Conservation (phyloP, 2,329 filamentous ascomycete species). For the Trichoderma endophyticum region DNA sequence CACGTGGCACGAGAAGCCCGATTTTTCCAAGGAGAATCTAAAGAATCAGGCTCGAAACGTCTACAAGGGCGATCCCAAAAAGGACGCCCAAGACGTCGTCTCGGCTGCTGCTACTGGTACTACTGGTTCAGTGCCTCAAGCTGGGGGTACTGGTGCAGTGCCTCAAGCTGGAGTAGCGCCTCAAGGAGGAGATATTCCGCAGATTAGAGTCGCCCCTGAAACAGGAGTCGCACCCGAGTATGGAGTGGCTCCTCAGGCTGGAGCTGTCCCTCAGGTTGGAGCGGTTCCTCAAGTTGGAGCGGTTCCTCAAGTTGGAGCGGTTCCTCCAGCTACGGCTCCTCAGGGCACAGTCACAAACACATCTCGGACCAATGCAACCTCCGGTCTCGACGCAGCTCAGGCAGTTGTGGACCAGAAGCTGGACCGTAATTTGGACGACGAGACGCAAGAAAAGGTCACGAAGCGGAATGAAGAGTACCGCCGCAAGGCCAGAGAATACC, state of each 20-base stretch:
- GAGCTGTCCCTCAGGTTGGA: constrained; percentile 22
- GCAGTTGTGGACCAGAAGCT: constrained; percentile 55
- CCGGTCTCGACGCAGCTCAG: constrained; percentile 32
- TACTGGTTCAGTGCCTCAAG: constrained; percentile 24
- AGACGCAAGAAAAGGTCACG: constrained; percentile 52
- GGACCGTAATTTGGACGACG: constrained; percentile 62
- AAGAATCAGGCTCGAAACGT: constrained; percentile 65
- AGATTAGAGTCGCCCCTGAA: background rate
- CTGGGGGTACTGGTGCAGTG: constrained; percentile 40
- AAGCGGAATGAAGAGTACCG: constrained; percentile 44
- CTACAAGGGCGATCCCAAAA: constrained; percentile 52
- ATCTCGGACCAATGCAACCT: constrained; percentile 34
- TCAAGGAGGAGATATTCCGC: constrained; percentile 19
- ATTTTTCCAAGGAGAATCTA: constrained; percentile 67
- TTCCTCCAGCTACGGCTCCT: constrained; percentile 23
- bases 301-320: constrained; percentile 36
- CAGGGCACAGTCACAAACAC: background rate
- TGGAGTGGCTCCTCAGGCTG: constrained; percentile 39
- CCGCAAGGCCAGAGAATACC: constrained; percentile 64
- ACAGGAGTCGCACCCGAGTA: background rate
- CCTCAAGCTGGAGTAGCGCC: background rate
- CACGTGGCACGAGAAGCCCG: constrained; percentile 85
- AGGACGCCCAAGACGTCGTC: constrained; percentile 60
- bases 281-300: constrained; percentile 33
- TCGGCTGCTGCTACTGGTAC: constrained; percentile 57